phyloP scores from a whole-genome alignment of 352 stramenopile species.

The Pythium rishiriense region DNA sequence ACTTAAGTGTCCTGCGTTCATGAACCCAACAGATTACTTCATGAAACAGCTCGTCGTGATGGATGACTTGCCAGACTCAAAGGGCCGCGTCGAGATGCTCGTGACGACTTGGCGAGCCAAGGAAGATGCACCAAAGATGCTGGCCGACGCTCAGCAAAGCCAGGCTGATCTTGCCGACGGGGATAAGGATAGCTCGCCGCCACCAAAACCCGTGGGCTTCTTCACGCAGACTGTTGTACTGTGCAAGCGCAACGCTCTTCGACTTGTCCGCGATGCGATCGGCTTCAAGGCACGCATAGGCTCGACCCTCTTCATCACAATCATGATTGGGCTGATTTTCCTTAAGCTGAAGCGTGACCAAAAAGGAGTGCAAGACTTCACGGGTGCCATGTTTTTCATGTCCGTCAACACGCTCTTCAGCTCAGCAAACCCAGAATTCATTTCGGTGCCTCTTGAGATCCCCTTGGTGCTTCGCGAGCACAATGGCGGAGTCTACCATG shows the following conservation, averaged over 20 bases:
- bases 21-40: constrained; percentile 68
- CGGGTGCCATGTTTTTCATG: constrained; percentile 45
- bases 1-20: constrained; percentile 49
- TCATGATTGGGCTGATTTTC: constrained; percentile 50
- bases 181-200: not conserved
- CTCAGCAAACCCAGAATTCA: constrained; percentile 24
- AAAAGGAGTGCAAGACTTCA: constrained; percentile 43
- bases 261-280: constrained; percentile 34
- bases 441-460: constrained; percentile 30
- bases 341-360: constrained; percentile 43
- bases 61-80: constrained; percentile 11
- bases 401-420: constrained; percentile 36
- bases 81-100: constrained; percentile 17
- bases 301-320: constrained; percentile 34
- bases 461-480: constrained; percentile 45
- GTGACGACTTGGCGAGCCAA: constrained; percentile 10
- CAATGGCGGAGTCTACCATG: constrained; percentile 38
- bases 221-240: constrained; percentile 27
- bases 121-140: constrained; percentile 5
- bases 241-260: constrained; percentile 24
- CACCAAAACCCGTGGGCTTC: constrained; percentile 10
- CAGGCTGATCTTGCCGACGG: constrained; percentile 4
- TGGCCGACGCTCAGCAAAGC: constrained; percentile 3
- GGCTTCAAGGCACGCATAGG: constrained; percentile 28
- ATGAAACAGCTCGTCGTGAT: constrained; percentile 51